A percentile compares a stretch with the other conserved stretches of the same genome.
Evolutionary conservation across 202 grass and related monocot genomes (phyloP).

Genomic region (Schoenoplectus tabernaemontani): DNA sequence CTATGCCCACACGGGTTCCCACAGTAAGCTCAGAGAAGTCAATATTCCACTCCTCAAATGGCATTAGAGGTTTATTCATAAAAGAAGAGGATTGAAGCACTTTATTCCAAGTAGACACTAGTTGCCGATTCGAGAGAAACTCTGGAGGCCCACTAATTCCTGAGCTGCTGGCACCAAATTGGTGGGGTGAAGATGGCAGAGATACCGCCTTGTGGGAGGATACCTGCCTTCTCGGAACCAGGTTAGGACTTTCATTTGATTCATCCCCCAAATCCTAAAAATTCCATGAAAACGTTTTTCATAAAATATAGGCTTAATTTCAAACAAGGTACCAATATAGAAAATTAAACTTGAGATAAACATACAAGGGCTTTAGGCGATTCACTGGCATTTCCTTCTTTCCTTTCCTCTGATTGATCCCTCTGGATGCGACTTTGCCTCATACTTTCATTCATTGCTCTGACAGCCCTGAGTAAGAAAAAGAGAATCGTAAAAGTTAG

Average conservation of each 20-base stretch:
- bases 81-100: conserved; percentile 78
- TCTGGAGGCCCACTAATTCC: conserved; percentile 44
- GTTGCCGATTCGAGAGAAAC: conserved; percentile 50
- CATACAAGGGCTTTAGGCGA: conserved; percentile 46
- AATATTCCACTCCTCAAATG: conserved; percentile 86
- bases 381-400: conserved; percentile 39
- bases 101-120: conserved; percentile 82
- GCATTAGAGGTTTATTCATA: conserved; percentile 82
- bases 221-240: conserved; percentile 53
- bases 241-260: conserved; percentile 36
- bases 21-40: conserved; percentile 91
- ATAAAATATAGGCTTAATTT: conserved; percentile 2
- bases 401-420: conserved; percentile 49
- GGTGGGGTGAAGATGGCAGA: conserved; percentile 82
- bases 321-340: conserved; percentile 12
- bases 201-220: conserved; percentile 74
- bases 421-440: conserved; percentile 52
- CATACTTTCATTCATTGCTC: conserved; percentile 87
- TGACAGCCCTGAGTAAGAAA: conserved; percentile 56
- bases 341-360: background rate
- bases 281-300: conserved; percentile 13
- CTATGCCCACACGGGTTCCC: conserved; percentile 94
- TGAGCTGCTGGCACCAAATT: conserved; percentile 45
- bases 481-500: background rate
- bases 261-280: conserved; percentile 41